phyloP scores from a whole-genome alignment of 75 land plant genomes.

The Ceratopteris richardii region DNA sequence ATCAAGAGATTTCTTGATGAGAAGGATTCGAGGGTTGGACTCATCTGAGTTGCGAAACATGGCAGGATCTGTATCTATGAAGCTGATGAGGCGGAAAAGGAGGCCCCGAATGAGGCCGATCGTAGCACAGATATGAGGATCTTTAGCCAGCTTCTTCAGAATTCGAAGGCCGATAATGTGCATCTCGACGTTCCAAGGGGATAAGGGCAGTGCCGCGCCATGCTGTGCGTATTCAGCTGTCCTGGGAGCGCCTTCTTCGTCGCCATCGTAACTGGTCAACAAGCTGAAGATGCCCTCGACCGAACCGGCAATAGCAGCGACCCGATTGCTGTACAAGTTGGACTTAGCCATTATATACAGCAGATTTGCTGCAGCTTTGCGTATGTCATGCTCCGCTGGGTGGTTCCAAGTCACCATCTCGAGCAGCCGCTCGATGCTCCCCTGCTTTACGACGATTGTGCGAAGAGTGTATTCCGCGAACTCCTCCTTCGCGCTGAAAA shows the following conservation, averaged over 20 bases:
- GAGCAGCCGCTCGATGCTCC: slow-evolving; percentile 52
- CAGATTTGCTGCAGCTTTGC: background rate
- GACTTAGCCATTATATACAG: background rate
- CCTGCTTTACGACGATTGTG: slow-evolving; percentile 47
- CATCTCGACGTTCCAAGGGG: background rate
- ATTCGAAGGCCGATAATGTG: slow-evolving; percentile 34
- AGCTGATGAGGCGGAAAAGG: slow-evolving; percentile 20
- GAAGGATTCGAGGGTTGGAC: background rate
- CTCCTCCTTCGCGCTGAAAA: slow-evolving; percentile 22
- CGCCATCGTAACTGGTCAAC: background rate
- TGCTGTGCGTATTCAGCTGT: background rate
- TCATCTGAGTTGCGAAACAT: background rate
- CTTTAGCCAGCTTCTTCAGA: slow-evolving; percentile 49
- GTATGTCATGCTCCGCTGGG: slow-evolving; percentile 34
- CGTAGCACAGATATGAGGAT: slow-evolving; percentile 51
- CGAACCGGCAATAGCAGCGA: background rate
- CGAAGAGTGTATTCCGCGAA: slow-evolving; percentile 44
- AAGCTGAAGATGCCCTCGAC: too few relatives aligned
- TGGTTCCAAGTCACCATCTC: slow-evolving; percentile 87
- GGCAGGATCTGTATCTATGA: background rate
- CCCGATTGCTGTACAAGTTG: background rate
- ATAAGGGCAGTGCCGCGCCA: background rate
- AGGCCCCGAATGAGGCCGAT: slow-evolving; percentile 53
- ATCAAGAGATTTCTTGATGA: background rate
- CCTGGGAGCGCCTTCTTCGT: background rate